phyloP scores from a whole-genome alignment of 768 basidiomycete genomes.

The Sarcodon aspratus region DNA sequence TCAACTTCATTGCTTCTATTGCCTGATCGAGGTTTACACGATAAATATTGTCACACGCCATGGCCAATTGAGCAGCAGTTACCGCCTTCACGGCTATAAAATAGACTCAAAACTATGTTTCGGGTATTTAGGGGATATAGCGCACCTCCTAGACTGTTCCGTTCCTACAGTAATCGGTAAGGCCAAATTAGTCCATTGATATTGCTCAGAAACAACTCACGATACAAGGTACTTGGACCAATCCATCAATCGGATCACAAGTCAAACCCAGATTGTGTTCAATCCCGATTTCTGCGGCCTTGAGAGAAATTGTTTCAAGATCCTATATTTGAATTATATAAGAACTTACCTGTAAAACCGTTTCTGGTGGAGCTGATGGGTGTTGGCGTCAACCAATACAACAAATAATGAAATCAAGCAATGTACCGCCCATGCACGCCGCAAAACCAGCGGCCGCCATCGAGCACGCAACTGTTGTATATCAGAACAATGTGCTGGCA shows the following conservation, averaged over 20 bases:
- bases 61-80: constrained; percentile 88
- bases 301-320: neutral
- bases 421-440: constrained; percentile 82
- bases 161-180: constrained; percentile 36
- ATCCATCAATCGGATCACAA: constrained; percentile 88
- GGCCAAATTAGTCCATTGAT: constrained; percentile 1
- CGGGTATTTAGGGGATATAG: neutral
- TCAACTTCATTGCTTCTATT: constrained; percentile 89
- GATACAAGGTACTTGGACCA: constrained; percentile 94
- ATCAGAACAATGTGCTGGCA: neutral
- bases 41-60: constrained; percentile 84
- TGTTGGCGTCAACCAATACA: constrained; percentile 3
- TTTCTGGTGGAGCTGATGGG: constrained; percentile 60
- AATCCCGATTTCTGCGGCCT: constrained; percentile 87
- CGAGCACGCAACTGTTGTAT: constrained; percentile 64
- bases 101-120: neutral
- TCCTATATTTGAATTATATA: neutral
- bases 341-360: constrained; percentile 52
- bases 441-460: constrained; percentile 95
- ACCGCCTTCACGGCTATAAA: constrained; percentile 77
- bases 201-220: constrained; percentile 33
- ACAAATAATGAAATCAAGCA: neutral
- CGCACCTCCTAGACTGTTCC: constrained; percentile 77
- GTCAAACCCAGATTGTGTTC: constrained; percentile 85
- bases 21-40: constrained; percentile 88